Base-by-base conservation (phyloP, 768 basidiomycete genomes). In the Auricularia cornea region DNA sequence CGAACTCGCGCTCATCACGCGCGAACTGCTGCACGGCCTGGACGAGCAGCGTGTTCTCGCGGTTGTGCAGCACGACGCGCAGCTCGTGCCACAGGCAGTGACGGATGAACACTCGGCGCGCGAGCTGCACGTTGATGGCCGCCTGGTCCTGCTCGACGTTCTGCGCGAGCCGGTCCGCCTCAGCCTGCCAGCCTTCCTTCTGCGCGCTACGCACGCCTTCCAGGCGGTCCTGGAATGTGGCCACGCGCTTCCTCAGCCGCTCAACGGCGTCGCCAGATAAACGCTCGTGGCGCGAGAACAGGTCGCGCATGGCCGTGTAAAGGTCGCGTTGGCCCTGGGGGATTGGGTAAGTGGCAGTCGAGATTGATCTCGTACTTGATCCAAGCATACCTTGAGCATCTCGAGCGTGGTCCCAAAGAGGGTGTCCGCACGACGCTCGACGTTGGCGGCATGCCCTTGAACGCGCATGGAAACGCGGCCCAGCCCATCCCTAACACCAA, bases 31-130 rank as follows among this genome's bases (percentile, higher is more conserved):
- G 86, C 64, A 88, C 85, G 2, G 88, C 78, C 65, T 87, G 80
- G 0, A 89, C 89, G 30, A 95, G 75, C 38, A 95, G 80, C 0
- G 89, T 81, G 67, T 93, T 92, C 76, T 97, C 94, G 62, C 89
- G 81, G 67, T 95, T 94, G 73, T 97, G 94, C 54, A 96, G 77
- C 40, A 98, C 88, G 20, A 94, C 90, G 28, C 92, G 86, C n/a
- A 96, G 80, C 73, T 98, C 94, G 69, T 96, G 91, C 94, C 94
- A 98, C 83, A 97, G 84, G 67, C 94, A 94, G 68, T 28, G 33
- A 61, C 91, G 86, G 63, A 96, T 88, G 71, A 94, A 97, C 11
- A 94, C 85, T 23, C 96, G 80, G 60, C 96, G 78, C 64, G 83
- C 85, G 48, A 97, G 78, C 62, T 88, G 83, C 4, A 84, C 81